Base-by-base conservation (phyloP, 2,329 filamentous ascomycete species). In the Clarireedia homoeocarpa region DNA sequence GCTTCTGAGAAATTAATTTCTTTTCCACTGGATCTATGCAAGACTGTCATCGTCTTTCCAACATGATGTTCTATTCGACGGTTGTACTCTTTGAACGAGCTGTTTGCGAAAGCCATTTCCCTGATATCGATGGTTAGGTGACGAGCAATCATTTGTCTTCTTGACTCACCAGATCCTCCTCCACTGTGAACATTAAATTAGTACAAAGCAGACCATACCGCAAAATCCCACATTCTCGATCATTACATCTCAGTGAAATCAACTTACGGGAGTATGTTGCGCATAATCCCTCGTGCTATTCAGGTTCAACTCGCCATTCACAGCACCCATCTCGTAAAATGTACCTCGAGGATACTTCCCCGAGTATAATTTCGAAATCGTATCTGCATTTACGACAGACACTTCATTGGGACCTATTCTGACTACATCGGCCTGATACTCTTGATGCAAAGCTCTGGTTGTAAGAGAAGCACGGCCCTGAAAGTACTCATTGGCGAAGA, bases 361-460 rank as follows among this genome's bases (percentile, higher is more conserved):
- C 15, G 17, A 45, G 39, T 55, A 63, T 23, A 63, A 30, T 26
- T 55, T 58, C 10, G 56, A 40, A 3, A 61, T 38, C 3, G 59
- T 58, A 26, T 62, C 58, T 4, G 49, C 57, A 51, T 71, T 67
- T 9, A 59, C 55, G 44, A 70, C 65, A 46, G 65, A 65, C 1
- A 69, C 66, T 15, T 62, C 56, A 42, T 57, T 58, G 0, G 60
- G 61, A 12, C 55, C 62, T 30, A 59, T 58, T 17, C 61, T 56
- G 2, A 62, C 40, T 14, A 63, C 51, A 40, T 63, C 60, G 34
- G 62, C 62, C 30, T 67, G 59, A 39, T 68, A 67, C 39, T 61
- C 17, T 9, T 62, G 50, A 51, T 68, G 66, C 4, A 67, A 55
- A 4, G 48, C 46, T 20, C 57, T 48, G 23, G 65, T 56, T 3